Conservation (phyloP, 108 stramenopile genomes). For the Tribonema minus region DNA sequence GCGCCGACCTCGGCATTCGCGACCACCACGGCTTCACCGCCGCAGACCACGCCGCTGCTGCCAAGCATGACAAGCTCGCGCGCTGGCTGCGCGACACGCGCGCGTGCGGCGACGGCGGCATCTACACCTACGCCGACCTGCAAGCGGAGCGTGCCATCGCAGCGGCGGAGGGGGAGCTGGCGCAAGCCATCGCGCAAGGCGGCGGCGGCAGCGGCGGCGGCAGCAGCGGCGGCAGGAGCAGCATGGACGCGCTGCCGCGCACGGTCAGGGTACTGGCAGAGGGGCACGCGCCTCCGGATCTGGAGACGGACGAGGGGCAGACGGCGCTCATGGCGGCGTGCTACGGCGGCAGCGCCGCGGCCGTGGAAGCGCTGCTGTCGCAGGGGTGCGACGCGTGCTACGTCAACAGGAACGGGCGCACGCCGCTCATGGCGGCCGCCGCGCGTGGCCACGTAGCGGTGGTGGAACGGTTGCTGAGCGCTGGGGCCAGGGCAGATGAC, state of each 20-base stretch:
- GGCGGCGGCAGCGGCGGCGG: neutral
- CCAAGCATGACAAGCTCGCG: constrained; percentile 2
- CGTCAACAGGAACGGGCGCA: constrained; percentile 30
- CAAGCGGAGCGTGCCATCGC: constrained; percentile 9
- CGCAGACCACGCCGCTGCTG: constrained; percentile 8
- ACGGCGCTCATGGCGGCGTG: constrained; percentile 37
- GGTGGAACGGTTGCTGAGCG: neutral
- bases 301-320: constrained; percentile 27
- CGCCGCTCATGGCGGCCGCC: constrained; percentile 44
- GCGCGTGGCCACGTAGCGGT: neutral
- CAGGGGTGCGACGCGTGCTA: constrained; percentile 42
- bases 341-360: constrained; percentile 4
- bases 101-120: constrained; percentile 10
- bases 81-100: constrained; percentile 25
- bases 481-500: neutral
- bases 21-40: constrained; percentile 13
- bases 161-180: neutral
- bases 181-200: constrained; percentile 10
- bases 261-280: constrained; percentile 11
- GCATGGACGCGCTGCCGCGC: neutral
- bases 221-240: neutral
- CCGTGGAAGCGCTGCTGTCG: neutral
- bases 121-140: constrained; percentile 31
- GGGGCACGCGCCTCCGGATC: constrained; percentile 40
- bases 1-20: too few relatives aligned